Evolutionary conservation across 176 grass and related monocot genomes (phyloP), one percentile per base, ranked within the genome.

Genomic region (Juncus effusus): DNA sequence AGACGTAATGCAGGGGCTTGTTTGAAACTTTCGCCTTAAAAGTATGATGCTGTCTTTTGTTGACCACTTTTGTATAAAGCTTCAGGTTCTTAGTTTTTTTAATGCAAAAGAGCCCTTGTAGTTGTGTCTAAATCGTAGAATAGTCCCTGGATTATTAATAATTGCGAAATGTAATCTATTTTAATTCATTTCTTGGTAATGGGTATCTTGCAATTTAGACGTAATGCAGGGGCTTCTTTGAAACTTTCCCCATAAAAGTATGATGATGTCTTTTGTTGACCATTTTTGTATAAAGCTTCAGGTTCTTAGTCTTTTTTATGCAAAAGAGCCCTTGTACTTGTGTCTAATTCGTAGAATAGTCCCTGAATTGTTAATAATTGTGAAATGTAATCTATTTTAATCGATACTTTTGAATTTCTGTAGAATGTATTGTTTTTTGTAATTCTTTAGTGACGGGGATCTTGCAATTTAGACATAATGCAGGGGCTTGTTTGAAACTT

Each of bases 271-370:
- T 28, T 28, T 28, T 28, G 19, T 28, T 28, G 19, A 28, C 19
- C 19, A 28, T 1, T 28, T 28, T 28, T 28, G 19, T 15, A 89
- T 74, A 77, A 93, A 90, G 15, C 88, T 99, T 80, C 78, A 99
- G 85, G 89, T 99, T 38, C 49, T 13, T 6, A 28, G 19, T 28
- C 19, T 44, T 73, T 72, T 73, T 57, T 38, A 41, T 7, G 51
- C 16, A 63, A 38, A 5, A 45, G 40, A 35, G 13, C 5, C 49
- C 60, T 52, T 0, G 4, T 35, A 28, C 61, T 80, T 4, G 45
- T 72, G 62, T 62, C 4, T 51, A 59, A 16, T 40, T 16, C 11
- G 28, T n/a, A 36, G 7, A 19, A 19, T 11, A 19, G 56, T 36
- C n/a, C 15, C 50, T 52, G 6, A 42, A 40, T 1, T 62, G 6